Evolutionary conservation across 805 yeast species (phyloP).

Genomic region (Saccharomycopsis fodiens): DNA sequence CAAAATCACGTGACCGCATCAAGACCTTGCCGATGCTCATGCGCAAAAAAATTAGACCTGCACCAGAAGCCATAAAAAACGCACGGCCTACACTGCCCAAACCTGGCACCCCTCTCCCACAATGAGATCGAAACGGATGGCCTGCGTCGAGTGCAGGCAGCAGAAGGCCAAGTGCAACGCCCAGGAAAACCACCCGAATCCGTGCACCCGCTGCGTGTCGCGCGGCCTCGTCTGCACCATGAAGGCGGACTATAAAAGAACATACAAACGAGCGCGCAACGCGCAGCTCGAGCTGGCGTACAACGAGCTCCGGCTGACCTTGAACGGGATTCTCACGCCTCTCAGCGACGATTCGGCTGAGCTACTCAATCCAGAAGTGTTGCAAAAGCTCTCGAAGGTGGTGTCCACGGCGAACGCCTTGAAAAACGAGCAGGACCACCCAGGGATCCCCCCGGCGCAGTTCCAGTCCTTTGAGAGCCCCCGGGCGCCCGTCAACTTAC

Average conservation of each 20-base stretch:
- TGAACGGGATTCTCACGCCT: slow-evolving; percentile 26
- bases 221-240: slow-evolving; percentile 64
- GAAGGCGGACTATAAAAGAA: slow-evolving; percentile 77
- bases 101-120: background rate
- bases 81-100: too few species aligned
- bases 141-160: slow-evolving; percentile 94
- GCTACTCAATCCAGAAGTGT: slow-evolving; percentile 12
- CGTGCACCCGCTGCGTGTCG: slow-evolving; percentile 77
- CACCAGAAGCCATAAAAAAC: too few species aligned
- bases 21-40: too few species aligned
- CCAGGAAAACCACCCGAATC: slow-evolving; percentile 59
- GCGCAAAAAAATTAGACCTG: too few species aligned
- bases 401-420: slow-evolving; percentile 18
- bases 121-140: slow-evolving; percentile 45
- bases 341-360: slow-evolving; percentile 8
- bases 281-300: slow-evolving; percentile 80
- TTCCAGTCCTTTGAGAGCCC: background rate
- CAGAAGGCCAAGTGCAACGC: slow-evolving; percentile 93
- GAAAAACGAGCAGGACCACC: slow-evolving; percentile 3
- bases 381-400: slow-evolving; percentile 16
- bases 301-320: slow-evolving; percentile 53
- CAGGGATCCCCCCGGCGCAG: background rate
- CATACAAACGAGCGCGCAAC: slow-evolving; percentile 77
- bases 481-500: background rate
- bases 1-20: too few species aligned